Percentiles rank a stretch among this genome's conserved stretches.
Evolutionary conservation across 257 asterid genomes (phyloP).

Genomic region (Salvia rosmarinus): DNA sequence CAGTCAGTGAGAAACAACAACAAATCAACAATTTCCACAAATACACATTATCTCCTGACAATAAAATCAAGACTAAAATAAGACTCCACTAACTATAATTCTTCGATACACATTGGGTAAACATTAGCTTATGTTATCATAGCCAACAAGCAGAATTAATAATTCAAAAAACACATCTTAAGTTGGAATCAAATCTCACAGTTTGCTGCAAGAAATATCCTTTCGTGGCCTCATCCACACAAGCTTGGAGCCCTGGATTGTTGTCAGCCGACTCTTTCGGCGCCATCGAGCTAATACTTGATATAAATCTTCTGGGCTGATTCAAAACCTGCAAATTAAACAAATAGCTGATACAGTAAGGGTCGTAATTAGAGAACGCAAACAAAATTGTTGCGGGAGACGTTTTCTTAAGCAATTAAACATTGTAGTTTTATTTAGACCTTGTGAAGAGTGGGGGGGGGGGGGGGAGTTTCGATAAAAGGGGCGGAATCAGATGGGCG

Average conservation of each 20-base stretch:
- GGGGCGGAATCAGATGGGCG: constrained; percentile 29
- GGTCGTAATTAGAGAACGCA: neutral
- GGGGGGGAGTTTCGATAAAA: constrained; percentile 37
- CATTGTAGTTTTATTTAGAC: constrained; percentile 29
- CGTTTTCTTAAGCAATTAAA: neutral
- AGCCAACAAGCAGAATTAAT: neutral
- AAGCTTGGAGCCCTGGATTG: constrained; percentile 76
- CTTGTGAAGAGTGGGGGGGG: constrained; percentile 44
- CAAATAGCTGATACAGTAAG: neutral
- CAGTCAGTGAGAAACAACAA: neutral
- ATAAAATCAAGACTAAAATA: neutral
- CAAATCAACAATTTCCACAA: neutral
- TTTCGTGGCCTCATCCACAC: constrained; percentile 75
- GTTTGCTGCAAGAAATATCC: constrained; percentile 88
- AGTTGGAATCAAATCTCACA: constrained; percentile 45
- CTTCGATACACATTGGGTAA: neutral
- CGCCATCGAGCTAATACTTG: constrained; percentile 56
- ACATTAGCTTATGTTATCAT: constrained; percentile 8
- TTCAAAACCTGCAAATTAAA: constrained; percentile 45
- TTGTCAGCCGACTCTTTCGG: constrained; percentile 73
- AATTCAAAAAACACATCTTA: neutral
- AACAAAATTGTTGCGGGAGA: neutral
- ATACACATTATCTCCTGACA: constrained; percentile 10
- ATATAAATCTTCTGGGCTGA: constrained; percentile 41
- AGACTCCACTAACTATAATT: constrained; percentile 5